These are phyloP conservation scores for Chlamydomonas sp. DNA, from an alignment of 139 green algal genomes.

Conservation along the genomic window DNA sequence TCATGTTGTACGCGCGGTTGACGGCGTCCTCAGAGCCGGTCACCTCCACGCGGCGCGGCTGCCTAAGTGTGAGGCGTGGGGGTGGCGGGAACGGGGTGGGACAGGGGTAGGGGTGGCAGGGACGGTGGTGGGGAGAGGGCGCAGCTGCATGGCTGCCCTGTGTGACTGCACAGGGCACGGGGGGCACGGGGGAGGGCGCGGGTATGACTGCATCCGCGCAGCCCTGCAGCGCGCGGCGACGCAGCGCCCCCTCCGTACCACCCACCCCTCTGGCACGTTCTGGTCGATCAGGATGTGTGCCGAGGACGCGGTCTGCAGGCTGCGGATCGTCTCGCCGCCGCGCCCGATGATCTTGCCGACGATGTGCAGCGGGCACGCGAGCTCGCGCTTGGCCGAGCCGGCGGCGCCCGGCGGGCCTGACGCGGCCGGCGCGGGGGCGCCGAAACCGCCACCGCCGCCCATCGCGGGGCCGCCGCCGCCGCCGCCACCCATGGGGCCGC, in stretches of 20 bases:
- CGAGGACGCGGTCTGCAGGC: conserved; percentile 76
- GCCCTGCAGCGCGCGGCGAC: too few species aligned
- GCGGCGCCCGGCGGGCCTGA: not conserved
- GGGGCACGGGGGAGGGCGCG: too few species aligned
- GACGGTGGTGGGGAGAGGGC: too few species aligned
- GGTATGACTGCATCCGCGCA: too few species aligned
- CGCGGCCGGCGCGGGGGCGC: too few species aligned
- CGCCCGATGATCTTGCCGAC: conserved; percentile 94
- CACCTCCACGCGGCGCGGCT: conserved; percentile 61
- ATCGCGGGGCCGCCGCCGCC: not conserved
- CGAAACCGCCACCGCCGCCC: conserved; percentile 17
- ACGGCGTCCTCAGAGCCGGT: conserved; percentile 55
- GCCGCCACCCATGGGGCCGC: not conserved
- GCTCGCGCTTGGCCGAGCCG: conserved; percentile 13
- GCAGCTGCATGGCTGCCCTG: too few species aligned
- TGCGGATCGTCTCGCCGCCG: conserved; percentile 93
- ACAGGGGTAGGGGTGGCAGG: too few species aligned
- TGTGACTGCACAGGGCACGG: too few species aligned
- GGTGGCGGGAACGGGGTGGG: too few species aligned
- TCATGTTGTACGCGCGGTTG: conserved; percentile 60
- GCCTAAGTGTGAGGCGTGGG: too few species aligned
- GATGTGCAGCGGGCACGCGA: conserved; percentile 67
- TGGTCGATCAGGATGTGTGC: conserved; percentile 70
- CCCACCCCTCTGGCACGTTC: conserved; percentile 40
- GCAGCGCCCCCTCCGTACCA: too few species aligned